These are phyloP conservation scores for Dryadomyces quercus-mongolicae DNA, from an alignment of 2,329 filamentous ascomycete genomes.

Conservation along the genomic window DNA sequence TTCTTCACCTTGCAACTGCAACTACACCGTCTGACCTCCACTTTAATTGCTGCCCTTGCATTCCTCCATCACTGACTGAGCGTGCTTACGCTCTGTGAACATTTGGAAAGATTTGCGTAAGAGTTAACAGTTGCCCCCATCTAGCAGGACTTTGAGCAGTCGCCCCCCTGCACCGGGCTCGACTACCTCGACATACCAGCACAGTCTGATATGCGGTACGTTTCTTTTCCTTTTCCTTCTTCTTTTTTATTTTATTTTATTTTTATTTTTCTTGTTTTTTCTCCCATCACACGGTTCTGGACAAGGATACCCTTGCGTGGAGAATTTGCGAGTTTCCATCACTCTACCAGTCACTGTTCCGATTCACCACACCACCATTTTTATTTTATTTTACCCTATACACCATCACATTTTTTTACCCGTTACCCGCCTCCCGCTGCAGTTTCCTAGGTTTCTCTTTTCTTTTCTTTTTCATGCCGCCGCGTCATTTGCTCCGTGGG, in stretches of 20 bases:
- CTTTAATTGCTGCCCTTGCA: neutral
- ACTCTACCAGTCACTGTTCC: too few relatives aligned
- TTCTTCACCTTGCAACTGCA: neutral
- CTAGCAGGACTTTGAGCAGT: conserved; percentile 42
- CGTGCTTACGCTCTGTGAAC: neutral
- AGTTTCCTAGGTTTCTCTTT: neutral
- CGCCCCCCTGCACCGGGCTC: conserved; percentile 34
- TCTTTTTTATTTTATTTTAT: neutral
- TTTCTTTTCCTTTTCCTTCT: conserved; percentile 10
- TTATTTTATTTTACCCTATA: neutral
- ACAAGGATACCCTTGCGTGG: too few relatives aligned
- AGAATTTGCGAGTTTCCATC: too few relatives aligned
- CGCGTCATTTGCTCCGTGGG: neutral
- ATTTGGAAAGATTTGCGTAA: neutral
- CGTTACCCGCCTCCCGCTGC: neutral
- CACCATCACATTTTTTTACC: neutral
- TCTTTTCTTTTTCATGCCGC: neutral
- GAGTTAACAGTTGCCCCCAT: conserved; percentile 11
- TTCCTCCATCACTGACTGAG: neutral
- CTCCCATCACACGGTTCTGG: neutral
- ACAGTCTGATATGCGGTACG: conserved; percentile 44
- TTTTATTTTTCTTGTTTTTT: neutral
- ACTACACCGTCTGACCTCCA: neutral
- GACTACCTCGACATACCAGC: conserved; percentile 41
- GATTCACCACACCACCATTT: neutral